Evolutionary conservation across 2,329 filamentous ascomycete genomes (phyloP), one percentile per base, ranked within the genome.

Genomic region (Sphaceloma murrayae): DNA sequence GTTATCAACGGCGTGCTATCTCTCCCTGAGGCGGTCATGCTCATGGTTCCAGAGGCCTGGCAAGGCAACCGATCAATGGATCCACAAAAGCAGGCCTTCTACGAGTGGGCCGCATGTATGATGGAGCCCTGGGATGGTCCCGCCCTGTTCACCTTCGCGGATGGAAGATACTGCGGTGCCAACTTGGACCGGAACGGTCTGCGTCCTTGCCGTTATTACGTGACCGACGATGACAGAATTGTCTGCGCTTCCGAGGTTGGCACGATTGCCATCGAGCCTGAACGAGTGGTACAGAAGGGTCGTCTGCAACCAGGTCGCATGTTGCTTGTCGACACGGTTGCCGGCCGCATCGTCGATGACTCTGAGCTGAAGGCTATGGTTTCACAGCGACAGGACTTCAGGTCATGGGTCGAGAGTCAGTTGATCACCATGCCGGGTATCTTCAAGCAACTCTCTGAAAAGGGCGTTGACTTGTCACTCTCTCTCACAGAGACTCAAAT

Each of bases 121-220:
- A 96, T 96, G 89, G 89, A 96, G 70, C 88, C 89, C 11, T 96
- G 89, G 89, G 89, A 96, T 65, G 89, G 89, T 13, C 89, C 89
- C 24, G 89, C 89, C 46, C 77, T 96, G 22, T 96, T 96, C 72
- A 95, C 88, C 5, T 96, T 96, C 66, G 86, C 89, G 19, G 89
- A 96, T 62, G 89, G 89, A 49, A 81, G 89, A 51, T 96, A 91
- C 73, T 96, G 89, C 58, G 89, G 89, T 74, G 89, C 89, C 53
- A 96, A 95, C 63, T 74, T 96, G 17, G 89, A 96, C 68, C 80
- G 89, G 65, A 96, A 96, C 60, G 89, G 89, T 67, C 76, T 96
- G 43, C 80, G 89, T 55, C 89, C 89, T 57, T 96, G 89, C 73
- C 81, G 89, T 67, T 96, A 89, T 75, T 96, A 96, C 62, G 81